Base-by-base conservation (phyloP, 2,329 filamentous ascomycete genomes). In the Amesomyces nigricolor region DNA sequence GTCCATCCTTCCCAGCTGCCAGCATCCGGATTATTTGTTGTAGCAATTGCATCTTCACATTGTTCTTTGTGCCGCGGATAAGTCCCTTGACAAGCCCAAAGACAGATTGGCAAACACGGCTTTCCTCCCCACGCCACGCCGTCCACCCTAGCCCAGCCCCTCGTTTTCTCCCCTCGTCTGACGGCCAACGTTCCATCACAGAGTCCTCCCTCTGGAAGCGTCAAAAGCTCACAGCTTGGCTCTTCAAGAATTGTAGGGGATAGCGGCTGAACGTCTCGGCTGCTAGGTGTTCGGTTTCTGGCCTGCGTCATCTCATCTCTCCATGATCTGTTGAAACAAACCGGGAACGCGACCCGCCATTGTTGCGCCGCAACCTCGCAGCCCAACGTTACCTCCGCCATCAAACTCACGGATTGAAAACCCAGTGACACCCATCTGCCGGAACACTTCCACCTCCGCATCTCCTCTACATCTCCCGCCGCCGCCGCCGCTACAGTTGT, bases 151-250 rank as follows among this genome's bases (percentile, higher is more conserved):
- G 30, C 45, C 46, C 54, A 39, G 42, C 58, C 55, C 55, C 58
- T 58, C 58, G 53, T 60, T 58, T 56, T 40, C 47, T 29, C 40
- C 37, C n/a, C 57, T 30, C 19, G 44, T 47, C 51, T 49, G 51
- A 42, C 53, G 43, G 9, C 37, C 37, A 29, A 46, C 51, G 56
- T 60, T 57, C 56, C 58, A 61, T 53, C 50, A 51, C 48, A 42
- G 47, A 51, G 45, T 53, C 53, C 44, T 43, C 30, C 51, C 53
- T 51, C 44, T 53, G 47, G 42, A 45, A 22, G 19, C 39, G 49
- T 26, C 22, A 26, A 40, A 46, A 53, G 47, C 48, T 46, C 39
- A 48, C 47, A 51, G 43, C 50, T 43, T 51, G 39, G 43, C 7
- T 2, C n/a, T 51, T 22, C 22, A 17, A 26, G 9, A 16, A 16